Base-by-base conservation (phyloP, 208 protist genomes). In the Acanthamoeba pearcei region DNA sequence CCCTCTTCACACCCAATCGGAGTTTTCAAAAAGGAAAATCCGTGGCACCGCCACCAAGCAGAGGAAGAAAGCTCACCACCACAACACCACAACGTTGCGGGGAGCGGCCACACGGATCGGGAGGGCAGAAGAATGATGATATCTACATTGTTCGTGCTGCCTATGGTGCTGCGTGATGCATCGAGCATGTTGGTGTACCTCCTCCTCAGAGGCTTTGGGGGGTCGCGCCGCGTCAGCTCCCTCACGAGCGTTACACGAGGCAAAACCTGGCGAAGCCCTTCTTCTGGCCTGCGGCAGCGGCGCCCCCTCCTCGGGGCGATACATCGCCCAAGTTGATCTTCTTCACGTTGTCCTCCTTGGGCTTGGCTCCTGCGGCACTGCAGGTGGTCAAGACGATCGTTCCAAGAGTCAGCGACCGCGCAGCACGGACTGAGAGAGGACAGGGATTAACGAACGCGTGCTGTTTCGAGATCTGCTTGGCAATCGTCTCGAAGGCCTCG, bases 231-330 rank as follows among this genome's bases (percentile, higher is more conserved):
- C n/a, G 38, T 38, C 38, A 38, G 38, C n/a, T 1, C 51, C 51
- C 22, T 17, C 57, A 38, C 1, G 38, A 38, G 38, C 38, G 38
- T 27, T 64, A 86, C 5, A 86, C 29, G 49, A 86, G 78, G 49
- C 78, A 86, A 35, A 86, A 62, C 78, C 46, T 86, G 78, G n/a
- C 6, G 12, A 57, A 86, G 19, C 78, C 78, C 51, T 86, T 86
- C 78, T 86, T 86, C 27, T 86, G 78, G 38, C 27, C 17, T 0
- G 49, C 78, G 5, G 29, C 32, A 5, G 68, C 27, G 19, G 64
- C n/a, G n/a, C n/a, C 64, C 38, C n/a, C n/a, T 74, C 72, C 72
- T 80, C 38, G 29, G 2, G 78, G 78, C 13, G 78, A 64, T 5
- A 51, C 51, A 0, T 86, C 78, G 49, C 78, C 32, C 78, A 86